Evolutionary conservation across 352 stramenopile species (phyloP), one percentile per base, ranked within the genome.

Genomic region (Thraustochytrium striatum): DNA sequence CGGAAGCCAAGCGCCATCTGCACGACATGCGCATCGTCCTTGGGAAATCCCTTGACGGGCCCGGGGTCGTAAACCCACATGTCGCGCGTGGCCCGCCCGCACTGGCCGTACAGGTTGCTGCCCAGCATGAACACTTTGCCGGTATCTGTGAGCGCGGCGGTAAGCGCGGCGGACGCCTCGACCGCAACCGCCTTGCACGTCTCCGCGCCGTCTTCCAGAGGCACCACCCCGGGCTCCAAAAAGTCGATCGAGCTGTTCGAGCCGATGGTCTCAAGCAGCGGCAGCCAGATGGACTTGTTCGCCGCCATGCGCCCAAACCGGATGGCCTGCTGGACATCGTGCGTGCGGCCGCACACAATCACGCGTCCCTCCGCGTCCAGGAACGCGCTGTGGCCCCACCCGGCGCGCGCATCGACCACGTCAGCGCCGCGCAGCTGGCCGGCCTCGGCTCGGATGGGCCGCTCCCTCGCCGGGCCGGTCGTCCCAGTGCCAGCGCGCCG

Each of bases 101-200:
- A 94, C 79, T 94, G 89, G 8, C 90, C 90, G 69, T 91, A 94
- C 36, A 58, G 43, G 81, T 94, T 94, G 57, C 86, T 87, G 61
- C 90, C 90, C 25, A 92, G 62, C 36, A 88, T 88, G 68, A 91
- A 94, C 16, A 94, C 61, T 73, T 90, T 90, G 53, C 88, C 90
- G 53, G 87, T 89, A 62, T 92, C 92, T 57, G 85, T 87, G 28
- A 90, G 50, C 8, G 7, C n/a, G 13, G 50, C 59, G 16, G 59
- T 70, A 5, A 38, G 53, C 19, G 21, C 50, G 9, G 35, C 59
- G 3, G 19, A 7, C 21, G 53, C 5, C 16, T 41, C 11, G 9
- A 32, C 39, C n/a, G 21, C 16, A 8, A 72, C 3, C 8, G 30
- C 44, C 1, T 21, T 36, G 44, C 39, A 35, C 25, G n/a, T 7